These are phyloP conservation scores for Fagus crenata DNA, from an alignment of 306 rosid genomes.

Conservation along the genomic window DNA sequence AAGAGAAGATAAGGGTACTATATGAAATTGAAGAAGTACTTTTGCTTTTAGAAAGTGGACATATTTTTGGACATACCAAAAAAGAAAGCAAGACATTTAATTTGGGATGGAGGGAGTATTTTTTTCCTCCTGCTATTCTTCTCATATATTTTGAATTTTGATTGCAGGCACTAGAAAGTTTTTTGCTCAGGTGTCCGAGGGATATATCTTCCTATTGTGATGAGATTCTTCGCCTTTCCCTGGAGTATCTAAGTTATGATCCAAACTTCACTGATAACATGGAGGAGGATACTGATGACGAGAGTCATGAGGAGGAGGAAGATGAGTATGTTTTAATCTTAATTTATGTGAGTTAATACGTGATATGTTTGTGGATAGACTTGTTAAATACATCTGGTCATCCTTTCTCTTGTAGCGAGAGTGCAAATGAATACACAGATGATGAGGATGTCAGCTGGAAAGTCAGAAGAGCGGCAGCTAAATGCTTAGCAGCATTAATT, in stretches of 20 bases:
- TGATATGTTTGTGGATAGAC: slow-evolving; percentile 9
- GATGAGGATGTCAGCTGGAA: slow-evolving; percentile 99
- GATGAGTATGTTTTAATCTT: slow-evolving; percentile 69
- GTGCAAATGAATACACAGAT: slow-evolving; percentile 97
- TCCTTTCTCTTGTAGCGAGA: slow-evolving; percentile 63
- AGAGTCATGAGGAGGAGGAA: slow-evolving; percentile 88
- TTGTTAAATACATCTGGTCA: slow-evolving; percentile 24
- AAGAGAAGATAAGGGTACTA: too few relatives aligned
- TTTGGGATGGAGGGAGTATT: too few relatives aligned
- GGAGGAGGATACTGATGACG: slow-evolving; percentile 99
- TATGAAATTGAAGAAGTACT: too few relatives aligned
- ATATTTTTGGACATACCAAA: too few relatives aligned
- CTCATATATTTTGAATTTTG: slow-evolving; percentile 30
- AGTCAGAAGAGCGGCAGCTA: slow-evolving; percentile 97
- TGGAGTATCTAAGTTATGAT: slow-evolving; percentile 89
- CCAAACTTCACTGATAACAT: slow-evolving; percentile 98
- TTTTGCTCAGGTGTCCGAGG: slow-evolving; percentile 94
- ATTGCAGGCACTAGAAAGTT: slow-evolving; percentile 85
- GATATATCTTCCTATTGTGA: slow-evolving; percentile 83
- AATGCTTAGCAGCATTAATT: slow-evolving; percentile 94
- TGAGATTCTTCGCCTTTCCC: slow-evolving; percentile 80
- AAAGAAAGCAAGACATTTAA: too few relatives aligned
- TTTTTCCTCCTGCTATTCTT: neutral
- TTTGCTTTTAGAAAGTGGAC: too few relatives aligned
- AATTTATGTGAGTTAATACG: slow-evolving; percentile 24